Evolutionary conservation across 345 rosid genomes (phyloP), one percentile per base, ranked within the genome.

Genomic region (Hirschfeldia incana): DNA sequence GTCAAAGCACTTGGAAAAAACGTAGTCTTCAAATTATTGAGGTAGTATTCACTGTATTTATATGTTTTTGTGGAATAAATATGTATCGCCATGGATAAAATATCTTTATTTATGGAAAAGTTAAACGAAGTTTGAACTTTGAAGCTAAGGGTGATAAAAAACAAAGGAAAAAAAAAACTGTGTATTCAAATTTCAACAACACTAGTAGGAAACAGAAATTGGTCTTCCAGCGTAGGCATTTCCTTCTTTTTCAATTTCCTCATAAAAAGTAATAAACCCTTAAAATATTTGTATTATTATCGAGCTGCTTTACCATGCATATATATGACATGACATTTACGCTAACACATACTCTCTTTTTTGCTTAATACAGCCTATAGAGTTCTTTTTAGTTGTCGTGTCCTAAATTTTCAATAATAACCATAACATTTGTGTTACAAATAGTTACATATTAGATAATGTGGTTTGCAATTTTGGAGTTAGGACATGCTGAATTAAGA

Each of bases 1-100:
- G 86, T 85, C 88, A 84, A 85, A 76, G 79, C 83, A 72, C 80
- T 80, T 66, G 76, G 72, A 72, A 58, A 58, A 39, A 70, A 2
- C 6, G 42, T 51, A 75, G 76, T 80, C 80, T 70, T 80, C 80
- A 60, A 65, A 80, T 51, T 51, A 67, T 79, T 83, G 86, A 77
- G 64, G 67, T 59, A 33, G 61, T 29, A 70, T 69, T 74, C 82
- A 74, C 80, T 5, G 73, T 69, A 74, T 71, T 75, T 77, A 62
- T 78, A 84, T 80, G 75, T 32, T 72, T 70, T 59, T 29, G 37
- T 74, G 70, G 64, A 53, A 62, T 78, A 76, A 63, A 61, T 78
- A 66, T 76, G 78, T 75, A 67, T 70, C 60, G 30, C 33, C 44
- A 27, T 71, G 72, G 70, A 80, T 69, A 69, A 53, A 62, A 70